A percentile compares a stretch with the other conserved stretches of the same genome.
Conservation (phyloP, 176 grass and related monocot species). For the Eragrostis curvula region DNA sequence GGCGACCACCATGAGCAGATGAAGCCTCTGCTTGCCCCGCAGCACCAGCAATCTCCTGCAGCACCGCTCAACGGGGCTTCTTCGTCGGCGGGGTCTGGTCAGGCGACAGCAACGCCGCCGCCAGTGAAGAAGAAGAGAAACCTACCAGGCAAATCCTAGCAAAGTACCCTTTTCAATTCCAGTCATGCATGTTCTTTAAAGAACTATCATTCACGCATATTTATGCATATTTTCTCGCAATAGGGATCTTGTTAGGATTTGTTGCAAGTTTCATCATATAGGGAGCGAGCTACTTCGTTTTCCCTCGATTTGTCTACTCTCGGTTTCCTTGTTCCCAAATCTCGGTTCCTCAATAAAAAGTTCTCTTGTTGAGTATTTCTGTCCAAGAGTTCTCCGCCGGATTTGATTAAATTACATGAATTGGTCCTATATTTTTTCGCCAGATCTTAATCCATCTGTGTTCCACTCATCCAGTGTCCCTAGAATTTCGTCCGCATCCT, state of each 20-base stretch:
- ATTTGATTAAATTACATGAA: constrained; percentile 41
- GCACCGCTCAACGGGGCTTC: constrained; percentile 25
- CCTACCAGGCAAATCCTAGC: constrained; percentile 79
- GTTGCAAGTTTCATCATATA: neutral
- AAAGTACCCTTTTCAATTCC: constrained; percentile 33
- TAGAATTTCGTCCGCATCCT: constrained; percentile 30
- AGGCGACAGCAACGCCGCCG: constrained; percentile 27
- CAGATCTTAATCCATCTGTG: constrained; percentile 25
- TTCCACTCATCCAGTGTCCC: constrained; percentile 17
- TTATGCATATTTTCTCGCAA: neutral
- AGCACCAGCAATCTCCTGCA: constrained; percentile 35
- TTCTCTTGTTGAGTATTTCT: neutral
- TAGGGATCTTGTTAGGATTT: constrained; percentile 26
- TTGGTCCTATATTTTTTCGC: constrained; percentile 36
- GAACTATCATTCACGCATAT: neutral
- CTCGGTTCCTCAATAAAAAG: constrained; percentile 1
- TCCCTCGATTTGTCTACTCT: constrained; percentile 23
- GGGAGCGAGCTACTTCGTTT: neutral
- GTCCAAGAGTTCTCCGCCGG: constrained; percentile 7
- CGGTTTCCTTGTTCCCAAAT: constrained; percentile 32
- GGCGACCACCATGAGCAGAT: constrained; percentile 70
- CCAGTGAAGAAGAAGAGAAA: constrained; percentile 93
- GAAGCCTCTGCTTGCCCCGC: constrained; percentile 56
- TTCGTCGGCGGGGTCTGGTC: constrained; percentile 22
- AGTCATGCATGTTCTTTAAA: constrained; percentile 28